These are phyloP conservation scores for Diaporthe sp. DNA, from an alignment of 2,329 filamentous ascomycete genomes.

Conservation along the genomic window DNA sequence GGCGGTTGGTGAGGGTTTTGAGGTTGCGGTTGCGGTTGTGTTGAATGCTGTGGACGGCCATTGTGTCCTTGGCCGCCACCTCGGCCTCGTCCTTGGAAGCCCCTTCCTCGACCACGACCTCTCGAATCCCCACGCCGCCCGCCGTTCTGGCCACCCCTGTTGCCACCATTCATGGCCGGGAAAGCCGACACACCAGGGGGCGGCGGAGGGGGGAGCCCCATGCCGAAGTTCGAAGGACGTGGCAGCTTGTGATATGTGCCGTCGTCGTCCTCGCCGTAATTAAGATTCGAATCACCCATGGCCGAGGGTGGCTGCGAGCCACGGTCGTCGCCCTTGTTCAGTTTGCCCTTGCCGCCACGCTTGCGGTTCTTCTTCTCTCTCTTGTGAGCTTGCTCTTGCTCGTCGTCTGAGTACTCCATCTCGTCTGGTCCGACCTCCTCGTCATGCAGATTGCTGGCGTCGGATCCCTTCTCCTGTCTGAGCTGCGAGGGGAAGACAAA, in stretches of 20 bases:
- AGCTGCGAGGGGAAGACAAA: slow-evolving; percentile 90
- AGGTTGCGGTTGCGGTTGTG: slow-evolving; percentile 33
- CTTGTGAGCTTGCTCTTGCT: slow-evolving; percentile 89
- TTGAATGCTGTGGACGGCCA: slow-evolving; percentile 36
- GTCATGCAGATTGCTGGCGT: slow-evolving; percentile 94
- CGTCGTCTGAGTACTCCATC: slow-evolving; percentile 95
- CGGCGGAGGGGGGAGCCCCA: slow-evolving; percentile 58
- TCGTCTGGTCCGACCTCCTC: slow-evolving; percentile 90
- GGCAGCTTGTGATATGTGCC: slow-evolving; percentile 78
- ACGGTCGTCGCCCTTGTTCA: slow-evolving; percentile 53
- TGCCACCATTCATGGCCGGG: slow-evolving; percentile 29
- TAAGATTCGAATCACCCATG: slow-evolving; percentile 58
- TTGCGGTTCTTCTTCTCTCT: slow-evolving; percentile 74
- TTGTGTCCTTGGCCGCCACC: slow-evolving; percentile 49
- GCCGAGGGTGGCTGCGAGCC: slow-evolving; percentile 44
- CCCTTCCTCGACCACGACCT: slow-evolving; percentile 53
- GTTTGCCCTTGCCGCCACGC: slow-evolving; percentile 58
- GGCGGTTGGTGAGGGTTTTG: slow-evolving; percentile 40
- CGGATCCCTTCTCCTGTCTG: slow-evolving; percentile 84
- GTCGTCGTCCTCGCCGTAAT: slow-evolving; percentile 76
- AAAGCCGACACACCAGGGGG: slow-evolving; percentile 37
- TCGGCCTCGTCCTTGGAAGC: slow-evolving; percentile 53
- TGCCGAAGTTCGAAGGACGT: slow-evolving; percentile 72
- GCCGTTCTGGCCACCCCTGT: slow-evolving; percentile 46
- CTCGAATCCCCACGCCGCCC: slow-evolving; percentile 57